Percentiles rank a stretch among this genome's conserved stretches.
phyloP scores from a whole-genome alignment of 805 yeast genomes.

The Blastobotrys terrestris region DNA sequence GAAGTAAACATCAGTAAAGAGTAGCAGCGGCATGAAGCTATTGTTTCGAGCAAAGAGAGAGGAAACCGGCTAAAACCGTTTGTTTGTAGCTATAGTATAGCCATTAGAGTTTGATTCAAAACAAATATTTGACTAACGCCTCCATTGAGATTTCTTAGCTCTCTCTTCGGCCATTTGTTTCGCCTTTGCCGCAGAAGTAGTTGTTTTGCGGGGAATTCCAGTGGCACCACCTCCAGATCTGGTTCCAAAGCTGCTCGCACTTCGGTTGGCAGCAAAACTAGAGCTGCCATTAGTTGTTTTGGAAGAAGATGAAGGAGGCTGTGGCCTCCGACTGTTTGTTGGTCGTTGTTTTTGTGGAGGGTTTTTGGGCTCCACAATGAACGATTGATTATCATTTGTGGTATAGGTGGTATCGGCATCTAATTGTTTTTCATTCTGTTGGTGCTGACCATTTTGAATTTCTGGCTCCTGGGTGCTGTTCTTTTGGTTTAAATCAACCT shows the following conservation, averaged over 20 bases:
- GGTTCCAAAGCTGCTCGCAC: neutral
- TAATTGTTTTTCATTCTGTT: conserved; percentile 1
- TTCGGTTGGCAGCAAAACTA: neutral
- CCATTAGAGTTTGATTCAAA: neutral
- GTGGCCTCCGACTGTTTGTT: neutral
- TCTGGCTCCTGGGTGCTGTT: neutral
- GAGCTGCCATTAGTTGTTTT: no score
- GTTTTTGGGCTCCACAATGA: conserved; percentile 24
- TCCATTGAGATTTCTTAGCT: neutral
- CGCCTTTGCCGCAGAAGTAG: neutral
- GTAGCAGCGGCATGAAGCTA: no score
- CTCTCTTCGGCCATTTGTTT: neutral
- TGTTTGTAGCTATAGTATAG: no score
- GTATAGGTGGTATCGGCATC: conserved; percentile 26
- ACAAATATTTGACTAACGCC: no score
- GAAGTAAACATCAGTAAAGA: no score
- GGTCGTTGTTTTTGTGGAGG: neutral
- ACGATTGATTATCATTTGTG: conserved; percentile 29
- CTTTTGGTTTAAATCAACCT: neutral
- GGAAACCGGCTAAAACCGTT: no score
- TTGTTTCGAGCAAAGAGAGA: no score
- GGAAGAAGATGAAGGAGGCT: neutral
- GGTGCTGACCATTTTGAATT: neutral
- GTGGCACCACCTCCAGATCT: no score
- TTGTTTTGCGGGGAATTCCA: neutral